phyloP scores from a whole-genome alignment of 2,329 filamentous ascomycete genomes.

The Pyrenophora tritici-repentis region DNA sequence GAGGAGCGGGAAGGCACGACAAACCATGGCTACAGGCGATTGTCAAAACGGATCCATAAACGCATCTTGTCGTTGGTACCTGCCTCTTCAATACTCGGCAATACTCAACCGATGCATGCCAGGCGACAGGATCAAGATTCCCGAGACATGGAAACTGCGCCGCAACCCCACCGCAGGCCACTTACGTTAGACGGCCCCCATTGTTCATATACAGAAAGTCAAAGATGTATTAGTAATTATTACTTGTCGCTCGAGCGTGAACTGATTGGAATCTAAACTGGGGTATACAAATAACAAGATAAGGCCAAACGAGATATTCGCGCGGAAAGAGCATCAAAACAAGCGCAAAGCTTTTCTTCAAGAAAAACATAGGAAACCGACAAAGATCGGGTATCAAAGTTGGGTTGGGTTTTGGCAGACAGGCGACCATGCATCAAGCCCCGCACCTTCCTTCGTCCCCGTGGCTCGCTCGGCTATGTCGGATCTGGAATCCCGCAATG shows the following conservation, averaged over 20 bases:
- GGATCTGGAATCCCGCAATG: neutral
- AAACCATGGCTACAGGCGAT: too few relatives aligned
- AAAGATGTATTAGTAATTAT: conserved; percentile 7
- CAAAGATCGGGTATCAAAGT: conserved; percentile 12
- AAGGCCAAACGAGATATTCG: neutral
- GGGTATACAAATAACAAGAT: conserved; percentile 12
- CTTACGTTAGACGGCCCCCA: too few relatives aligned
- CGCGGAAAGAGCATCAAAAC: neutral
- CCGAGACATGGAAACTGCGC: conserved; percentile 4
- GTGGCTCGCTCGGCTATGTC: conserved; percentile 1
- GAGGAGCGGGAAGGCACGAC: too few relatives aligned
- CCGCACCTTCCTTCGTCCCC: conserved; percentile 12
- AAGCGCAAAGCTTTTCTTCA: conserved; percentile 1
- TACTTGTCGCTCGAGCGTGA: neutral
- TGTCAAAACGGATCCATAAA: too few relatives aligned
- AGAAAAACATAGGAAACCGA: conserved; percentile 10
- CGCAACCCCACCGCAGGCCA: conserved; percentile 5
- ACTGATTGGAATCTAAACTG: neutral
- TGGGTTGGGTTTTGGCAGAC: neutral
- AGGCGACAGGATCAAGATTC: conserved; percentile 17
- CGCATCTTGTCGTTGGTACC: neutral
- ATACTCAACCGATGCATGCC: conserved; percentile 14
- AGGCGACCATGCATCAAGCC: conserved; percentile 1
- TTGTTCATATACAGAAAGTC: neutral
- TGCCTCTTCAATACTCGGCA: conserved; percentile 7